Base-by-base conservation (phyloP, 2,329 filamentous ascomycete species). In the Zasmidium citrigriseum region DNA sequence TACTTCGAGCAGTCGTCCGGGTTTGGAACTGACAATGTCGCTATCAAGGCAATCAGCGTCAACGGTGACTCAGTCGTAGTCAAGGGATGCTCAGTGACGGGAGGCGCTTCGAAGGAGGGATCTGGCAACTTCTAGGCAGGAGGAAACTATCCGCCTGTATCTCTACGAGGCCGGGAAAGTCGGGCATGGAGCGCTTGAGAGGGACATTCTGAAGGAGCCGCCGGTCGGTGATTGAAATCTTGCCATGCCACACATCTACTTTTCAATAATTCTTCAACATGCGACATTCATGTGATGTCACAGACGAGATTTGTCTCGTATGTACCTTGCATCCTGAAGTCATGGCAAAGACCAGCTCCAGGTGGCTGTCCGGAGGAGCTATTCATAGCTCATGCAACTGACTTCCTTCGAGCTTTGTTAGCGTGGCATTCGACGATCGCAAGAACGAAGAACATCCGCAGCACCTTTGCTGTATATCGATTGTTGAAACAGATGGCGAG, bases 1-100 rank as follows among this genome's bases (percentile, higher is more conserved):
- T 89, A 80, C 75, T 89, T 88, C 47, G 81, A 88, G 77, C 79
- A 86, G 64, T 57, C 75, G 0, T 75, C 77, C 57, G 86, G 86
- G 0, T 86, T 85, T 65, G 82, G 84, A 0, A 79, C 78, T 0
- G 72, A 77, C 9, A 79, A 71, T 2, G 83, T 88, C 1, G 78
- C 82, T 63, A 77, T 88, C 34, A 80, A 78, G 60, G 77, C 87
- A 38, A 87, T 84, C 1, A 80, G 81, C 60, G 68, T 74, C 2
- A 77, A 77, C 46, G 85, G 86, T 1, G 75, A 78, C 62, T 76
- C 68, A 0, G 75, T 88, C 12, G 73, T 77, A 5, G 80, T 87
- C 7, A 81, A 80, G 61, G 71, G 76, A 20, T 82, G 87, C 1
- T 74, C 74, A 16, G 73, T 83, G 38, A 79, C 66, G 21, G 55